phyloP scores from a whole-genome alignment of 2,329 filamentous ascomycete species.

The Penicillium sclerotigenum region DNA sequence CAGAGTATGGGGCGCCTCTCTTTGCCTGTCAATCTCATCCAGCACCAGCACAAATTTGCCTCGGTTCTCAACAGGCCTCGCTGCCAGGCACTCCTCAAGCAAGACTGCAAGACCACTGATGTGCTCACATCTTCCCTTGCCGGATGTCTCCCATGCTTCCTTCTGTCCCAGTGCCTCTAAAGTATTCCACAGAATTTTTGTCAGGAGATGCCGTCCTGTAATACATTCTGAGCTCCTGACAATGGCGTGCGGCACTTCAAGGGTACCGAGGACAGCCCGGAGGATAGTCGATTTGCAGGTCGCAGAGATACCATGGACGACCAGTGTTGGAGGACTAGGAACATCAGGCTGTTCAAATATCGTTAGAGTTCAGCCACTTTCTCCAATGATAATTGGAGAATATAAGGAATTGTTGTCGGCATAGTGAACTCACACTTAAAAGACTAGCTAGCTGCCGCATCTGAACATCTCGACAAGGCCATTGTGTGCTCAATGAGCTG shows the following conservation, averaged over 20 bases:
- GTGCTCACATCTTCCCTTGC: constrained; percentile 69
- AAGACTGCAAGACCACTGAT: constrained; percentile 73
- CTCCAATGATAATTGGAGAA: neutral
- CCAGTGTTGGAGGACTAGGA: constrained; percentile 69
- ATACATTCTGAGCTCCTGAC: constrained; percentile 47
- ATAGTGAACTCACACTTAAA: constrained; percentile 37
- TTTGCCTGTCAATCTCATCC: constrained; percentile 80
- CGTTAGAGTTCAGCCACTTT: neutral
- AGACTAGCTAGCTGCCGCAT: constrained; percentile 41
- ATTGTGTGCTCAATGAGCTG: constrained; percentile 38
- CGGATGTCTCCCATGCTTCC: constrained; percentile 45
- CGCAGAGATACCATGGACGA: constrained; percentile 79
- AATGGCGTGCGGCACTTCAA: constrained; percentile 48
- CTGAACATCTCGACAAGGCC: constrained; percentile 46
- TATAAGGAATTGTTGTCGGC: neutral
- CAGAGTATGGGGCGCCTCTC: constrained; percentile 74
- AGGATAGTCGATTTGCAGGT: constrained; percentile 80
- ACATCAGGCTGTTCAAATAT: constrained; percentile 37
- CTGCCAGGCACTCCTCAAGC: constrained; percentile 50
- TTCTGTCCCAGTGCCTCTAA: constrained; percentile 36
- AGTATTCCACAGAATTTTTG: constrained; percentile 44
- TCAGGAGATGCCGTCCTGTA: constrained; percentile 45
- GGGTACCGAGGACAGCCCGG: constrained; percentile 59
- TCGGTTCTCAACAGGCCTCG: constrained; percentile 24
- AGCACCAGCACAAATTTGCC: constrained; percentile 76